Base-by-base conservation (phyloP, 2,329 filamentous ascomycete species). In the Aspergillus sp. region DNA sequence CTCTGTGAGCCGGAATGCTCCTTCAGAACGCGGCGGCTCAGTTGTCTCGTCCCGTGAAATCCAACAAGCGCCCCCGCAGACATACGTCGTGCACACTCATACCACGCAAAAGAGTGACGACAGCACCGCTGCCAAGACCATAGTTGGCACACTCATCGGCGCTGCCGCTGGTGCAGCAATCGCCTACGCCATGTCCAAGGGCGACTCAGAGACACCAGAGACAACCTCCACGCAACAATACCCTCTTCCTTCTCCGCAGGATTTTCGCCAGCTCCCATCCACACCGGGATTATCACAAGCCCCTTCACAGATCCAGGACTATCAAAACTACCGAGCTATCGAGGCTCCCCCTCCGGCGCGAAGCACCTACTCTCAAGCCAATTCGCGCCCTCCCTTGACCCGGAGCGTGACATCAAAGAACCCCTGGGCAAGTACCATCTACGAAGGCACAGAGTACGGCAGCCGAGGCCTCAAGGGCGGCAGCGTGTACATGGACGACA, bases 111-210 rank as follows among this genome's bases (percentile, higher is more conserved):
- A 73, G 54, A 53, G 65, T 11, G 79, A 76, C 52, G 74, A 82
- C 51, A 77, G 85, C 45, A 72, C 71, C 54, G 69, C 72, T 7
- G 82, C 86, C 46, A 88, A 88, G 67, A 85, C 87, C 22, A 83
- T 93, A 47, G 83, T 95, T 50, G 91, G 92, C 7, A 90, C 91
- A 7, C 81, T 96, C 11, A 83, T 96, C 53, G 92, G 91, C 48
- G 91, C 90, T 34, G 91, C 91, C 17, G 91, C 91, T 19, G 91
- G 90, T 45, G 91, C 89, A 41, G 90, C 89, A 9, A 81, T 91
- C 46, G 89, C 91, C 9, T 96, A 95, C 76, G 88, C 87, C 23
- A 88, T 92, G 80, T 83, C 87, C 65, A 87, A 85, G 66, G 83
- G 83, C 62, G 88, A 90, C 45, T 69, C 71, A 1, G 66, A 74